phyloP scores from a whole-genome alignment of 2,329 filamentous ascomycete genomes.

The Hymenoscyphus fructigenus region DNA sequence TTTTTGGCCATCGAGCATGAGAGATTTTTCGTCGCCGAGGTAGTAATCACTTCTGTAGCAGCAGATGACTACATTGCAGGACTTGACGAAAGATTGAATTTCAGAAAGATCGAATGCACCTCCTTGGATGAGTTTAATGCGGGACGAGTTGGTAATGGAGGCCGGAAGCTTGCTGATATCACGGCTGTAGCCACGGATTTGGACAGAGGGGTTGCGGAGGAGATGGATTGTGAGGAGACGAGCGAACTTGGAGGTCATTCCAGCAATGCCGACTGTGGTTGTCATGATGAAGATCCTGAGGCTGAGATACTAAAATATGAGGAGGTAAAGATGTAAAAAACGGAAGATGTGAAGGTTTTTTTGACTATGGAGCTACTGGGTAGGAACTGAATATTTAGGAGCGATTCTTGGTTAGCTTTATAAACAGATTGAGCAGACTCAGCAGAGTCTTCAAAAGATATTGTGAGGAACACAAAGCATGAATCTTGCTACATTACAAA shows the following conservation, averaged over 20 bases:
- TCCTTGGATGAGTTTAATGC: background rate
- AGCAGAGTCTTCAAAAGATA: background rate
- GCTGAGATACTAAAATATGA: background rate
- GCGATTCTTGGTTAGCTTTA: background rate
- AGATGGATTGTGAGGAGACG: background rate
- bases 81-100: background rate
- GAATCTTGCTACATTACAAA: background rate
- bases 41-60: background rate
- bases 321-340: background rate
- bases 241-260: background rate
- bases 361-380: background rate
- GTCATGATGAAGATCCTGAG: background rate
- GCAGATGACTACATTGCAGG: background rate
- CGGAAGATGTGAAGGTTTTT: background rate
- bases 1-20: background rate
- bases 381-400: background rate
- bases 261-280: background rate
- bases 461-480: background rate
- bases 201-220: background rate
- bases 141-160: background rate
- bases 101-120: background rate
- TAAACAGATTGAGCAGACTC: background rate
- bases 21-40: background rate
- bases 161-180: background rate
- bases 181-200: background rate